These are phyloP conservation scores for Suhomyces chickasaworum DNA, from an alignment of 1,139 yeast genomes.

Conservation along the genomic window DNA sequence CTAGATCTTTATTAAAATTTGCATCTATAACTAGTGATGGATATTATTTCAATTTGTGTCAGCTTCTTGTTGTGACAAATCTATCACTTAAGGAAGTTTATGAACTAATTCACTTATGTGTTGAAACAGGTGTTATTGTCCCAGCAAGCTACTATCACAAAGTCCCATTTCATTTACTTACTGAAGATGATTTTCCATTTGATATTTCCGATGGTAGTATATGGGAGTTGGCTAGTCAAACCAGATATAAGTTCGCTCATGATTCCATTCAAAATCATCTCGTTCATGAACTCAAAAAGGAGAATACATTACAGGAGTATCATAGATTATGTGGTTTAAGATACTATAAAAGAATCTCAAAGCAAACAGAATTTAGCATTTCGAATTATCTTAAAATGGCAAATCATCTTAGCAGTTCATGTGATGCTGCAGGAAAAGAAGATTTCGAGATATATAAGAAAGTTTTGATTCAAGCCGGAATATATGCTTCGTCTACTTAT, in stretches of 20 bases:
- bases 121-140: conserved; percentile 35
- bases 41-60: conserved; percentile 46
- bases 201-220: conserved; percentile 39
- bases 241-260: conserved; percentile 40
- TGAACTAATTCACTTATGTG: conserved; percentile 36
- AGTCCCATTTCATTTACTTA: conserved; percentile 46
- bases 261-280: conserved; percentile 35
- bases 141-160: conserved; percentile 51
- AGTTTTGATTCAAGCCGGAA: conserved; percentile 40
- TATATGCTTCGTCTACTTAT: conserved; percentile 37
- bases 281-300: conserved; percentile 27
- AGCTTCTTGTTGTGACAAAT: conserved; percentile 43
- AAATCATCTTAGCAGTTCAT: conserved; percentile 34
- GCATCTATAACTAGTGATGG: conserved; percentile 50
- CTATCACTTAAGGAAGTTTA: conserved; percentile 29
- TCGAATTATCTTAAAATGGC: conserved; percentile 37
- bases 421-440: conserved; percentile 26
- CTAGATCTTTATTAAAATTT: conserved; percentile 33
- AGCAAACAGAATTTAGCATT: conserved; percentile 23
- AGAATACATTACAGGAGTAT: conserved; percentile 31
- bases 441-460: conserved; percentile 33
- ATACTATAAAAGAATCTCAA: conserved; percentile 29
- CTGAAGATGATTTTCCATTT: conserved; percentile 38
- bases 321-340: conserved; percentile 50
- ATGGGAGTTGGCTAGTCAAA: conserved; percentile 37